Base-by-base conservation (phyloP, 345 rosid species). In the Euphorbia lathyris region DNA sequence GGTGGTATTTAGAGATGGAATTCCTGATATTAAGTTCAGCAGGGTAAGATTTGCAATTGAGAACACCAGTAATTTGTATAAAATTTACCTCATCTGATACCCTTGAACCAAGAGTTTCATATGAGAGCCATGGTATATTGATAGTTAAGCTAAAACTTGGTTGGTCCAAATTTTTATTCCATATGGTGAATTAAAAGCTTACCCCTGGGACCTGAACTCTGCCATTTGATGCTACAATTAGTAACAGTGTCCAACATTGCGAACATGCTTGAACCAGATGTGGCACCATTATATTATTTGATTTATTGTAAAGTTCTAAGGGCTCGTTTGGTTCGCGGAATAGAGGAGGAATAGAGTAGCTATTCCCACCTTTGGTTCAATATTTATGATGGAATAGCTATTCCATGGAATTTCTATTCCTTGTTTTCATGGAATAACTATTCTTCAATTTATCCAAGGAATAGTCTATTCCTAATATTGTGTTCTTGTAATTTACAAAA, bases 1-100 rank as follows among this genome's bases (percentile, higher is more conserved):
- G 79, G 94, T 91, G 66, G 83, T 91, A 75, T 83, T 88, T 76
- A 86, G 70, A 67, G 88, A 89, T 59, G 95, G 97, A 71, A 87
- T 93, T 75, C 96, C 97, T 80, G 91, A 91, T 87, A 85, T 93
- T 72, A 92, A 93, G 76, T 93, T 93, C 86, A 93, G 94, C 73
- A 78, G 87, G 87, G 98, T 91, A 79, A 91, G 92, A 68, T 74
- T 45, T n/a, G 42, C 26, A 34, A 65, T 26, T 63, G 55, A 61
- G 59, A 62, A 38, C 20, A 20, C 8, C 60, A 56, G 14, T 68
- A 51, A 32, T 52, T 52, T 45, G 27, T 52, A 36, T 40, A 50
- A n/a, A 5, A n/a, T 47, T 12, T 58, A 63, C 22, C 19, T 71
- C 36, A 34, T 63, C 55, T 9, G 8, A 53, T 45, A 61, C 52